A percentile compares a stretch with the other conserved stretches of the same genome.
phyloP scores from a whole-genome alignment of 257 asterid species.

The Lycium ferocissimum region DNA sequence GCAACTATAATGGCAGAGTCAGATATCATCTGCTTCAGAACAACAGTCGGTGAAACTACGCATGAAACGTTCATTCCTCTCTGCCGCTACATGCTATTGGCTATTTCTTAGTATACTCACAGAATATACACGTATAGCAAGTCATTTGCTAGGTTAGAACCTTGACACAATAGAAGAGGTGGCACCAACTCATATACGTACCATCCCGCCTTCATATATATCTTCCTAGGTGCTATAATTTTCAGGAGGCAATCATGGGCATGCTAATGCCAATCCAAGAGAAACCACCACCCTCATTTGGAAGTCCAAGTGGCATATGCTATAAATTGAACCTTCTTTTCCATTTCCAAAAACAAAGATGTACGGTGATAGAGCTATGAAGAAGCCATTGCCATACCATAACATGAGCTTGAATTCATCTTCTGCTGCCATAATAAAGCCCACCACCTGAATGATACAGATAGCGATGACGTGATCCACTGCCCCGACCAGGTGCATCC shows the following conservation, averaged over 20 bases:
- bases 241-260: background rate
- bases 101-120: background rate
- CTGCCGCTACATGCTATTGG: background rate
- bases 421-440: conserved; percentile 75
- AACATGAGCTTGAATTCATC: conserved; percentile 40
- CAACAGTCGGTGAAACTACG: background rate
- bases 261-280: conserved; percentile 22
- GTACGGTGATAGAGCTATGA: conserved; percentile 12
- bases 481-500: conserved; percentile 70
- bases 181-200: conserved; percentile 16
- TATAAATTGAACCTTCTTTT: background rate
- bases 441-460: conserved; percentile 88
- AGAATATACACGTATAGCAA: conserved; percentile 19
- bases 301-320: background rate
- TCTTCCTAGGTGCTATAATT: background rate
- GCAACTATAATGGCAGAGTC: background rate
- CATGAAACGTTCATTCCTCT: background rate
- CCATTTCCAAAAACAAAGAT: conserved; percentile 21
- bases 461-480: conserved; percentile 74
- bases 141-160: conserved; percentile 20
- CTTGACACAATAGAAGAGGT: background rate
- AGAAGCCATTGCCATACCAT: background rate
- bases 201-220: conserved; percentile 15
- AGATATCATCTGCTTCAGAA: background rate
- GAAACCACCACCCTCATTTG: conserved; percentile 10